phyloP scores from a whole-genome alignment of 768 basidiomycete genomes.

The Mycena indigotica region DNA sequence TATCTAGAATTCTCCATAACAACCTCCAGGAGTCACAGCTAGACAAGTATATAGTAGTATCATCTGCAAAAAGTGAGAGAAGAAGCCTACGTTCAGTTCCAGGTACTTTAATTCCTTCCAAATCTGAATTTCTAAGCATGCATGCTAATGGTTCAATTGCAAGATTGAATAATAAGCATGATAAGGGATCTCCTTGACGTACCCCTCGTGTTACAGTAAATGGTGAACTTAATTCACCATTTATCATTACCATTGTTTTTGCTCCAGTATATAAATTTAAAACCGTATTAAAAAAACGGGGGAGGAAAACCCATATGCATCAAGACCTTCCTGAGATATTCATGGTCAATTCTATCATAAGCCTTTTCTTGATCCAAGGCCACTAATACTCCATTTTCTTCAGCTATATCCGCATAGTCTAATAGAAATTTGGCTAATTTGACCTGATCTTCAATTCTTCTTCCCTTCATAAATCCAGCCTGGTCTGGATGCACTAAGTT shows the following conservation, averaged over 20 bases:
- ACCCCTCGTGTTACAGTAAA: conserved; percentile 16
- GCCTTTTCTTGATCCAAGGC: conserved; percentile 1
- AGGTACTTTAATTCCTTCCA: conserved; percentile 28
- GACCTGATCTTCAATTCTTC: conserved; percentile 25
- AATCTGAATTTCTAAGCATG: conserved; percentile 30
- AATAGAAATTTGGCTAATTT: conserved; percentile 18
- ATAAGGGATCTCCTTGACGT: conserved; percentile 39
- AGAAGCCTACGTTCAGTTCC: conserved; percentile 26
- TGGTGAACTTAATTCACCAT: conserved; percentile 14
- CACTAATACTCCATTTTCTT: conserved; percentile 5
- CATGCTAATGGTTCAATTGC: conserved; percentile 32
- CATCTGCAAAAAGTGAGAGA: conserved; percentile 41
- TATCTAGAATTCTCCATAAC: conserved; percentile 29
- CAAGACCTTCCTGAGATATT: conserved; percentile 3
- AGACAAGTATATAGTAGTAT: conserved; percentile 37
- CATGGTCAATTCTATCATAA: conserved; percentile 8
- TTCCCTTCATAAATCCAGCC: conserved; percentile 26
- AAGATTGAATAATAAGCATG: conserved; percentile 30
- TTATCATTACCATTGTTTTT: conserved; percentile 6
- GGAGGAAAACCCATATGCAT: background rate
- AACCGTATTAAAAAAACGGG: conserved; percentile 12
- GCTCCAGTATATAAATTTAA: conserved; percentile 17
- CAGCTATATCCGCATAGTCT: background rate
- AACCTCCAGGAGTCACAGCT: conserved; percentile 26
- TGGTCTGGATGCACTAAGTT: background rate